These are phyloP conservation scores for Amylostereum chailletii DNA, from an alignment of 1,284 basidiomycete species.

Conservation along the genomic window DNA sequence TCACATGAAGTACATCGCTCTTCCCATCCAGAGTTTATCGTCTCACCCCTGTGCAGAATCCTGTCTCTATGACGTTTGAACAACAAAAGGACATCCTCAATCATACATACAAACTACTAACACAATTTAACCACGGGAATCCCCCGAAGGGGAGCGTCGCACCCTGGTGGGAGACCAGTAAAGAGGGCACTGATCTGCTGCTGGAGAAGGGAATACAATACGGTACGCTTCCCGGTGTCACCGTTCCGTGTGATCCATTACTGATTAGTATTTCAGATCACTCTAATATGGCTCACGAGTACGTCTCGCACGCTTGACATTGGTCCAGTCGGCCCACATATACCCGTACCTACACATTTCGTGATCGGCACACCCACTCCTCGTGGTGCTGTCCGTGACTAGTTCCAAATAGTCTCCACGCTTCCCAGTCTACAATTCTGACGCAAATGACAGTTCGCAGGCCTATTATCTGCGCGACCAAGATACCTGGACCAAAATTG, in stretches of 20 bases:
- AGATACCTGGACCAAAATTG: conserved; percentile 70
- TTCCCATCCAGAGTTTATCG: neutral
- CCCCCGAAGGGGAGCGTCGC: conserved; percentile 63
- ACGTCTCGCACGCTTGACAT: conserved; percentile 11
- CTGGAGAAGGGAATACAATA: conserved; percentile 73
- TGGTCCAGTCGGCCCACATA: no score
- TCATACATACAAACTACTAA: conserved; percentile 57
- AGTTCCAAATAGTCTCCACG: no score
- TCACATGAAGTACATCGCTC: conserved; percentile 51
- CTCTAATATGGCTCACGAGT: conserved; percentile 60
- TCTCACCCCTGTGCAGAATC: conserved; percentile 36
- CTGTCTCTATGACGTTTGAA: conserved; percentile 47
- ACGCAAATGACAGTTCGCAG: conserved; percentile 40
- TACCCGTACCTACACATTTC: no score
- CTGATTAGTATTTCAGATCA: conserved; percentile 36
- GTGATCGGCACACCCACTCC: no score
- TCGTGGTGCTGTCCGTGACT: no score
- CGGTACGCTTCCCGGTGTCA: conserved; percentile 28
- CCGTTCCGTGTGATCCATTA: neutral
- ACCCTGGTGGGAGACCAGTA: conserved; percentile 76
- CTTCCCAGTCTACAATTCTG: neutral
- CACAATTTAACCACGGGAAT: conserved; percentile 60
- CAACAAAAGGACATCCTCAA: conserved; percentile 71
- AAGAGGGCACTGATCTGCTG: conserved; percentile 59
- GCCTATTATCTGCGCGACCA: conserved; percentile 65